Evolutionary conservation across 1,284 basidiomycete species (phyloP), one percentile per base, ranked within the genome.

Genomic region (Takashimella tepidaria): DNA sequence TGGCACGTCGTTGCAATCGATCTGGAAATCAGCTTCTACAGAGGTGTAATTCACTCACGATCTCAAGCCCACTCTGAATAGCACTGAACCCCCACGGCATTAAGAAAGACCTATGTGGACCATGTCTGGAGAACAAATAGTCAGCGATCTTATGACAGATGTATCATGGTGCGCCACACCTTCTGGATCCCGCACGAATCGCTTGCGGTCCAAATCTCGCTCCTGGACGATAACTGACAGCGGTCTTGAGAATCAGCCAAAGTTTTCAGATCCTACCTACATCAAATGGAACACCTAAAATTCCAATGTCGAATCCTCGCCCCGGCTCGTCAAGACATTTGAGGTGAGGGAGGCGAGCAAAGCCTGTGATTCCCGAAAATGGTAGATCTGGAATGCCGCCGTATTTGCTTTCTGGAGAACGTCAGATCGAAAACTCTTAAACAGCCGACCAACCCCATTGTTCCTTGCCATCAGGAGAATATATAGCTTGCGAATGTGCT

Each of bases 1-100:
- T 2, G 77, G 76, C 16, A 76, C 66, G 56, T 77, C 75, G 41
- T 66, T 68, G 56, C 73, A 77, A 59, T 77, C 76, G 31, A 77
- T 56, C 72, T 74, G 50, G 2, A n/a, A 3, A 24, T n/a, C n/a
- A n/a, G n/a, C n/a, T n/a, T n/a, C n/a, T n/a, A n/a, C n/a, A n/a
- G n/a, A n/a, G n/a, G n/a, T n/a, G n/a, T n/a, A n/a, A n/a, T n/a
- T 8, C 31, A 16, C 31, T 37, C 16, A 37, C 31, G 16, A 37
- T 37, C 8, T 37, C 31, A 8, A 37, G 31, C 16, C 31, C 31
- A 37, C 31, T 37, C 31, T 37, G 31, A 8, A 37, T 8, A 37
- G 31, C 31, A 37, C 10, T 8, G 31, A 37, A 37, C 16, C 31
- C 31, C 31, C 31, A 37, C 10, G 31, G 31, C 31, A 37, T 37